These are phyloP conservation scores for Solanum chilense DNA, from an alignment of 257 asterid genomes.

Conservation along the genomic window DNA sequence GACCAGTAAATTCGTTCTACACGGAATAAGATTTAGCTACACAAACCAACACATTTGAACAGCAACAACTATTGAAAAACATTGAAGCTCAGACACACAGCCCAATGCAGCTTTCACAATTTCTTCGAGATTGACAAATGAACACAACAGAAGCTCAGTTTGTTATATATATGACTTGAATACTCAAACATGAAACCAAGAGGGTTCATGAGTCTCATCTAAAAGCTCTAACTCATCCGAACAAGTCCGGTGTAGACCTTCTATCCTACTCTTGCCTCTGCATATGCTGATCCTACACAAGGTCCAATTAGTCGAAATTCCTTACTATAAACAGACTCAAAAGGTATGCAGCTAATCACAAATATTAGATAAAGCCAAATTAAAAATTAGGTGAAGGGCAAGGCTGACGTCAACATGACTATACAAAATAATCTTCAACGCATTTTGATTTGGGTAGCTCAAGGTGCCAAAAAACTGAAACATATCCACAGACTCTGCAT, in stretches of 20 bases:
- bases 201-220: background rate
- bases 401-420: too few relatives aligned
- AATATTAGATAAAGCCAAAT: too few relatives aligned
- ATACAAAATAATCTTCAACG: too few relatives aligned
- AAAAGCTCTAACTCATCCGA: background rate
- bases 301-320: background rate
- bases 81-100: background rate
- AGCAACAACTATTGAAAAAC: background rate
- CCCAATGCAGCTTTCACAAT: background rate
- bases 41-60: background rate
- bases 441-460: too few relatives aligned
- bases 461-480: too few relatives aligned
- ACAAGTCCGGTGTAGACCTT: background rate
- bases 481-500: too few relatives aligned
- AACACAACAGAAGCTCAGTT: background rate
- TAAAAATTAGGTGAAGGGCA: too few relatives aligned
- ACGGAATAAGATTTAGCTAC: background rate
- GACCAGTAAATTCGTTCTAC: background rate
- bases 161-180: background rate
- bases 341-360: background rate
- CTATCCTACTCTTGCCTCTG: background rate
- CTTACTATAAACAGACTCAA: background rate
- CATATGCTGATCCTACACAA: background rate
- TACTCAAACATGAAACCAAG: background rate
- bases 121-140: background rate